Conservation (phyloP, 73 alveolate species). For the Tetrahymena borealis region DNA sequence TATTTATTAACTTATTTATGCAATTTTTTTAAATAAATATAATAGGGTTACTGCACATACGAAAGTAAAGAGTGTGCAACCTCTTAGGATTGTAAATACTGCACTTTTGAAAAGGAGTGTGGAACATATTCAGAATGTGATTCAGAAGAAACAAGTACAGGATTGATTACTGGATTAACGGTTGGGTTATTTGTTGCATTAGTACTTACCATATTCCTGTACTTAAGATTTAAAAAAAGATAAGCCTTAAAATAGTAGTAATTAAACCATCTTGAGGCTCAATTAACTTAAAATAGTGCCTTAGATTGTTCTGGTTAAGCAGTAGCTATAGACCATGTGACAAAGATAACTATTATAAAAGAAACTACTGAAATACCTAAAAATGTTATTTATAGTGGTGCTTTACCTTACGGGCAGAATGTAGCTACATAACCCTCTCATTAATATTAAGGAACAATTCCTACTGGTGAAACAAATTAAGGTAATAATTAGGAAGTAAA, state of each 20-base stretch:
- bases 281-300: neutral
- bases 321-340: neutral
- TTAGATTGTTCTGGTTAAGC: neutral
- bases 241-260: neutral
- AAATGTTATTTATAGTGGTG: neutral
- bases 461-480: neutral
- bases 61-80: too few species aligned
- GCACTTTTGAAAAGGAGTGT: neutral
- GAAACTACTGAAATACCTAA: neutral
- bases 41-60: neutral
- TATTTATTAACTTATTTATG: too few species aligned
- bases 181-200: neutral
- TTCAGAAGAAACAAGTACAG: neutral
- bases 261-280: neutral
- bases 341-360: neutral
- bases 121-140: neutral
- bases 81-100: neutral
- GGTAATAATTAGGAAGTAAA: neutral
- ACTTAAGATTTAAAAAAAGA: neutral
- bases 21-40: neutral
- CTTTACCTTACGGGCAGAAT: neutral
- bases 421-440: neutral
- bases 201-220: neutral
- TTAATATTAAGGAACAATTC: neutral
- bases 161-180: neutral